Percentiles rank a stretch among this genome's conserved stretches.
These are phyloP conservation scores for Colletotrichum lupini DNA, from an alignment of 2,329 filamentous ascomycete species.

Conservation along the genomic window DNA sequence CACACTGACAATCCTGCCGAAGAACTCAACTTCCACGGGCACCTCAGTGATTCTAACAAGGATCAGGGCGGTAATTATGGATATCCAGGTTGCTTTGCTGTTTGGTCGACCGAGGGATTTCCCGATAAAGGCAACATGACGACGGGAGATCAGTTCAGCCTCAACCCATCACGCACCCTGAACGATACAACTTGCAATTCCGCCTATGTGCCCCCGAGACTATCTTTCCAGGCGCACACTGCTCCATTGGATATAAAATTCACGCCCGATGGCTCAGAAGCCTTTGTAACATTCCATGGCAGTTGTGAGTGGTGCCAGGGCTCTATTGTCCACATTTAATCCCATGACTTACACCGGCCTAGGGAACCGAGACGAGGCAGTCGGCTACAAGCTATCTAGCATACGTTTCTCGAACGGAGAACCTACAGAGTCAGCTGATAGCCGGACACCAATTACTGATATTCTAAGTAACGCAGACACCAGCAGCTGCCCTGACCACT, in stretches of 20 bases:
- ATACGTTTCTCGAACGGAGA: slow-evolving; percentile 55
- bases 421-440: slow-evolving; percentile 51
- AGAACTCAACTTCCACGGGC: slow-evolving; percentile 77
- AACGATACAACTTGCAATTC: slow-evolving; percentile 56
- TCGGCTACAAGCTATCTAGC: slow-evolving; percentile 57
- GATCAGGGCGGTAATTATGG: slow-evolving; percentile 69
- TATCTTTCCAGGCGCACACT: slow-evolving; percentile 71
- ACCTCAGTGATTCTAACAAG: slow-evolving; percentile 50
- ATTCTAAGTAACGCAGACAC: slow-evolving; percentile 67
- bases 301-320: slow-evolving; percentile 60
- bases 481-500: slow-evolving; percentile 56
- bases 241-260: slow-evolving; percentile 75
- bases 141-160: slow-evolving; percentile 61
- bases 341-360: not conserved
- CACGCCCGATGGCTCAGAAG: slow-evolving; percentile 61
- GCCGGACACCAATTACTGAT: slow-evolving; percentile 58
- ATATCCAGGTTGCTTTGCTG: slow-evolving; percentile 76
- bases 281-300: slow-evolving; percentile 72
- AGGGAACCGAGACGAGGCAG: slow-evolving; percentile 54
- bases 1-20: slow-evolving; percentile 77
- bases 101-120: slow-evolving; percentile 64
- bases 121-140: slow-evolving; percentile 53
- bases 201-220: slow-evolving; percentile 58
- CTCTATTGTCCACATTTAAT: slow-evolving; percentile 13
- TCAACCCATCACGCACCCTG: slow-evolving; percentile 44